Evolutionary conservation across 2,329 filamentous ascomycete species (phyloP).

Genomic region (Clathrospora elynae): DNA sequence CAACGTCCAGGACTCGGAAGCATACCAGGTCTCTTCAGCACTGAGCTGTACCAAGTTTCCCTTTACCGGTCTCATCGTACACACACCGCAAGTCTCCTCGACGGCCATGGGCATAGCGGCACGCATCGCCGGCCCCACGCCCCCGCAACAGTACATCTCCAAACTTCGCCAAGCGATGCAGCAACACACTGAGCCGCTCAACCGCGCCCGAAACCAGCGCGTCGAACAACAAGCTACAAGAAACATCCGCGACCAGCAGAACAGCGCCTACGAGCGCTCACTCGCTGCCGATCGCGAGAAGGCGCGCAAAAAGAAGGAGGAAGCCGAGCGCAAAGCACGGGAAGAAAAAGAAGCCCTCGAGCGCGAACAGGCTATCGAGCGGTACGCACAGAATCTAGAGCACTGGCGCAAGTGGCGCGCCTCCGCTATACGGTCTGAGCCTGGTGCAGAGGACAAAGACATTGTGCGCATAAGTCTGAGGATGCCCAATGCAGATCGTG

Average conservation of each 20-base stretch:
- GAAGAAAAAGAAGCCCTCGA: constrained; percentile 70
- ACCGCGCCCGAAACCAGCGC: constrained; percentile 73
- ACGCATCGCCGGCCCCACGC: constrained; percentile 73
- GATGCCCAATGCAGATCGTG: constrained; percentile 69
- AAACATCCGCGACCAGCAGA: constrained; percentile 82
- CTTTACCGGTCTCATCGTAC: constrained; percentile 82
- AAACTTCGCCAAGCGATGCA: constrained; percentile 76
- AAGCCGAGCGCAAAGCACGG: constrained; percentile 66
- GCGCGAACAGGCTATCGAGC: constrained; percentile 65
- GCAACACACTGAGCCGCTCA: constrained; percentile 76
- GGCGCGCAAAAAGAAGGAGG: constrained; percentile 75
- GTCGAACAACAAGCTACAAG: constrained; percentile 81
- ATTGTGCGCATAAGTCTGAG: constrained; percentile 72
- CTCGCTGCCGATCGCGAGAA: constrained; percentile 87
- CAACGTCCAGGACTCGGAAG: constrained; percentile 89
- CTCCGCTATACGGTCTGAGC: constrained; percentile 69
- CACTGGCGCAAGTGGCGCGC: constrained; percentile 86
- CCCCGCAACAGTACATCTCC: constrained; percentile 71
- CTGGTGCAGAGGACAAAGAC: constrained; percentile 65
- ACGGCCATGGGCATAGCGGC: constrained; percentile 91
- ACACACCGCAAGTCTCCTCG: constrained; percentile 81
- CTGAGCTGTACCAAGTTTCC: constrained; percentile 92
- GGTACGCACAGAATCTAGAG: constrained; percentile 58
- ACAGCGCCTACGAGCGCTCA: constrained; percentile 90
- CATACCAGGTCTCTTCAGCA: constrained; percentile 88